A percentile compares a stretch with the other conserved stretches of the same genome.
Evolutionary conservation across 1,139 yeast genomes (phyloP).

Genomic region (Pichia sp.): DNA sequence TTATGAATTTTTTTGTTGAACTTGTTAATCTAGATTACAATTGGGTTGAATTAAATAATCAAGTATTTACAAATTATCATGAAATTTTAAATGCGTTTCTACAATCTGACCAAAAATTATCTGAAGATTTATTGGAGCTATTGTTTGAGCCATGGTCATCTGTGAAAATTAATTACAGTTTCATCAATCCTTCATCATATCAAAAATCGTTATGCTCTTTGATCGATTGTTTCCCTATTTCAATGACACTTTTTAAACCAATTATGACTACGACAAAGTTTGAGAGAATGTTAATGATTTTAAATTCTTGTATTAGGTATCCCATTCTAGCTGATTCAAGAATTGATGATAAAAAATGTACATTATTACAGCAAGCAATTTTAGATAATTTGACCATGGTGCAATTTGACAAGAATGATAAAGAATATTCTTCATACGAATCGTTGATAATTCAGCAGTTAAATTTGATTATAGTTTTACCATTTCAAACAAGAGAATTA

Average conservation of each 20-base stretch:
- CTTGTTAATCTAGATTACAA: conserved; percentile 33
- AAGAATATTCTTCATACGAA: conserved; percentile 33
- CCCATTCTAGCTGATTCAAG: conserved; percentile 52
- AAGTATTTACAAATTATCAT: conserved; percentile 46
- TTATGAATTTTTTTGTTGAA: conserved; percentile 42
- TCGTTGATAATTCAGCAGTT: conserved; percentile 47
- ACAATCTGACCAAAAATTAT: conserved; percentile 19
- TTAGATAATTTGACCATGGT: conserved; percentile 39
- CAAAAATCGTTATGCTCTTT: conserved; percentile 52
- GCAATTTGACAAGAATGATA: conserved; percentile 18
- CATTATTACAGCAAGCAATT: conserved; percentile 49
- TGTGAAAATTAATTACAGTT: conserved; percentile 54
- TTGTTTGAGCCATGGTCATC: conserved; percentile 60
- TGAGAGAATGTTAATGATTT: conserved; percentile 38
- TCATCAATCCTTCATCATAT: conserved; percentile 39
- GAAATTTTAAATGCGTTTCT: conserved; percentile 38
- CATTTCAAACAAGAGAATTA: conserved; percentile 52
- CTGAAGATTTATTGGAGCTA: conserved; percentile 34
- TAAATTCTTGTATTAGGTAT: conserved; percentile 58
- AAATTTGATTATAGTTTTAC: conserved; percentile 46
- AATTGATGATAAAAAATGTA: conserved; percentile 43
- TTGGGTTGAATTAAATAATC: conserved; percentile 43
- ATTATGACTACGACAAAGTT: conserved; percentile 33
- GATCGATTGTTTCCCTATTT: conserved; percentile 42
- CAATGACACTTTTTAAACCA: conserved; percentile 35